phyloP scores from a whole-genome alignment of 2,329 filamentous ascomycete species.

The Paecilomyces formosus region DNA sequence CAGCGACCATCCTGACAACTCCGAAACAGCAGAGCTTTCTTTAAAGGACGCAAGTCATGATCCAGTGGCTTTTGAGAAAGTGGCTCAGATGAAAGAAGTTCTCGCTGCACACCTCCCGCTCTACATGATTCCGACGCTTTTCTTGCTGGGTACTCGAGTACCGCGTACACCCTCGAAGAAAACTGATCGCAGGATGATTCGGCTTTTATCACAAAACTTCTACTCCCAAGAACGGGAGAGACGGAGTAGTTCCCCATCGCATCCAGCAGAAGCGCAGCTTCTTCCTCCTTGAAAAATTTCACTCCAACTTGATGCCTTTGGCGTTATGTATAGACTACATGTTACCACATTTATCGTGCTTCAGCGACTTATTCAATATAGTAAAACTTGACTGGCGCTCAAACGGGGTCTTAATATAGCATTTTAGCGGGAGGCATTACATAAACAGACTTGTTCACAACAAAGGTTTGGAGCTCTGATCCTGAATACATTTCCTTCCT shows the following conservation, averaged over 20 bases:
- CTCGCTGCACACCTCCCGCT: constrained; percentile 7
- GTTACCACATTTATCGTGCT: background rate
- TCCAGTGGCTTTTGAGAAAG: constrained; percentile 3
- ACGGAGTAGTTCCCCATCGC: background rate
- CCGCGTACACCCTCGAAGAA: constrained; percentile 17
- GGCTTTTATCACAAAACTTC: background rate
- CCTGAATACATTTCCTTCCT: too few species aligned
- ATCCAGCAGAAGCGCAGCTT: background rate
- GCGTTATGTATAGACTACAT: background rate
- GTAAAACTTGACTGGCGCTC: background rate
- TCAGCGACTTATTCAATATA: background rate
- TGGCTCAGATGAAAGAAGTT: constrained; percentile 3
- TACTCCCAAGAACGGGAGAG: background rate
- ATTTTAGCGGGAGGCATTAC: background rate
- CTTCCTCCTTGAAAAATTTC: background rate
- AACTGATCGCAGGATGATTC: constrained; percentile 14
- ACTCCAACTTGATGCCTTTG: background rate
- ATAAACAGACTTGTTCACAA: background rate
- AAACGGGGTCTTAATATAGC: background rate
- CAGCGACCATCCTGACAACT: background rate
- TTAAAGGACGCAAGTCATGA: constrained; percentile 2
- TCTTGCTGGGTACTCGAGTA: constrained; percentile 11
- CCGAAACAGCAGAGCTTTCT: background rate
- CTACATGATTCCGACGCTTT: constrained; percentile 14
- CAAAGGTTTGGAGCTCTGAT: too few species aligned